phyloP scores from a whole-genome alignment of 1,284 basidiomycete genomes.

The Microbotryum violaceum region DNA sequence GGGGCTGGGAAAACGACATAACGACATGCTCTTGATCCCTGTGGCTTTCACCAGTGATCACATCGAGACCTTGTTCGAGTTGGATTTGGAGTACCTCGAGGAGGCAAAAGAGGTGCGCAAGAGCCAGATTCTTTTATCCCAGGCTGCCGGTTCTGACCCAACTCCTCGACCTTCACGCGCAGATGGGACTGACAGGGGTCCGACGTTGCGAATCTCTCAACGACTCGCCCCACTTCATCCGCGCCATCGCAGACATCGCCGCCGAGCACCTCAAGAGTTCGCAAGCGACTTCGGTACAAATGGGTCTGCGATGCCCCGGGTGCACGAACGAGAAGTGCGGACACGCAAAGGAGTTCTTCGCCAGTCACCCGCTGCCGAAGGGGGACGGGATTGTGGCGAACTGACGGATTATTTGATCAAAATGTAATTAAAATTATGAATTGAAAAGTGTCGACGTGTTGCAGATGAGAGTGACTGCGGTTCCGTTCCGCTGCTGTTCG shows the following conservation, averaged over 20 bases:
- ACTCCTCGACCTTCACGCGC: not conserved
- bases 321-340: slow-evolving; percentile 83
- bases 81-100: slow-evolving; percentile 87
- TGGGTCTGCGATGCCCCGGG: slow-evolving; percentile 83
- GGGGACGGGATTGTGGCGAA: no score
- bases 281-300: slow-evolving; percentile 58
- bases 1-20: slow-evolving; percentile 78
- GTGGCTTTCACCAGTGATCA: slow-evolving; percentile 99
- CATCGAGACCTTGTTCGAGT: slow-evolving; percentile 95
- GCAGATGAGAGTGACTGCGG: no score
- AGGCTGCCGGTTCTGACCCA: not conserved
- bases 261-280: slow-evolving; percentile 64
- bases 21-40: slow-evolving; percentile 81
- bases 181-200: slow-evolving; percentile 80
- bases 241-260: slow-evolving; percentile 90
- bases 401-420: no score
- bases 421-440: no score
- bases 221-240: slow-evolving; percentile 92
- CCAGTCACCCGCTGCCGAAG: not conserved
- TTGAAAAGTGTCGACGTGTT: no score
- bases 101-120: slow-evolving; percentile 75
- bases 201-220: slow-evolving; percentile 93
- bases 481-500: no score
- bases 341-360: slow-evolving; percentile 81
- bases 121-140: not conserved